Evolutionary conservation across 2,329 filamentous ascomycete species (phyloP).

Genomic region (Colletotrichum agaves): DNA sequence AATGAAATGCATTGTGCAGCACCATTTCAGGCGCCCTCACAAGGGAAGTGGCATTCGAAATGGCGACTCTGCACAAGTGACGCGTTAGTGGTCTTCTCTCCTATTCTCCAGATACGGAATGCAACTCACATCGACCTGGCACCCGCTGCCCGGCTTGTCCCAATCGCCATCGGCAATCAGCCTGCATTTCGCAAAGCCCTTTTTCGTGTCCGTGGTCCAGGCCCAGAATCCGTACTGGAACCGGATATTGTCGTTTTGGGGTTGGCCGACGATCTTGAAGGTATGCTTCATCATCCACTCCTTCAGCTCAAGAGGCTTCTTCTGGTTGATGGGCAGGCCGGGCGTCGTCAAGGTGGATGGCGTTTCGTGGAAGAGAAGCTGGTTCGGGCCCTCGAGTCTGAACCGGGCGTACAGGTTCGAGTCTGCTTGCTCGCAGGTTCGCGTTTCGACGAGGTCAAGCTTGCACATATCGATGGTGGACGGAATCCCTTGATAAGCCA

Average conservation of each 20-base stretch:
- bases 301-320: neutral
- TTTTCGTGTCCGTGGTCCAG: neutral
- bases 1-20: too few species aligned
- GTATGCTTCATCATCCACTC: neutral
- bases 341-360: neutral
- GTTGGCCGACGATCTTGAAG: neutral
- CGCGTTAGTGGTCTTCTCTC: neutral
- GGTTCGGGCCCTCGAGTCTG: neutral
- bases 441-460: constrained; percentile 5
- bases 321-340: neutral
- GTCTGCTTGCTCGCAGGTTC: neutral
- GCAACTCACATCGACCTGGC: neutral
- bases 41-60: too few species aligned
- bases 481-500: too few species aligned
- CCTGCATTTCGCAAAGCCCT: neutral
- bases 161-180: neutral
- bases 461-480: neutral
- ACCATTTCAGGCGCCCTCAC: too few species aligned
- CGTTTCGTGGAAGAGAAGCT: neutral
- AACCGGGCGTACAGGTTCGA: neutral
- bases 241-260: neutral
- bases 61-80: too few species aligned
- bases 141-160: neutral
- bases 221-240: neutral
- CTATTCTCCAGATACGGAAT: neutral